Evolutionary conservation across 202 grass and related monocot genomes (phyloP).

Genomic region (Dendrocalamus latiflorus): DNA sequence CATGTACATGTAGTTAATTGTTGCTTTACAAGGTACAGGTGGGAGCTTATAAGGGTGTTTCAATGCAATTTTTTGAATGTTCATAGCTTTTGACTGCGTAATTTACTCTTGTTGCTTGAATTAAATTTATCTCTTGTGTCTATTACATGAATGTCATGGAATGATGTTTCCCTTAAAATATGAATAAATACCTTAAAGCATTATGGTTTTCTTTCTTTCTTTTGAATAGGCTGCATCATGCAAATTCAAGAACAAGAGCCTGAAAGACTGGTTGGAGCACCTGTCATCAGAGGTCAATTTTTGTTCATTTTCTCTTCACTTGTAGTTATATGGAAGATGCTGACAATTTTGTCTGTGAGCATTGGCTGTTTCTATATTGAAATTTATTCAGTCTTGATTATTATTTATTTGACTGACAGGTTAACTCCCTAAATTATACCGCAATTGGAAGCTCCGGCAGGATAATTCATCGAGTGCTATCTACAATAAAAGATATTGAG

Average conservation of each 20-base stretch:
- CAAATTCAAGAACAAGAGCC: conserved; percentile 65
- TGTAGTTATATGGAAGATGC: not conserved
- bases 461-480: conserved; percentile 59
- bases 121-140: not conserved
- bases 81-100: not conserved
- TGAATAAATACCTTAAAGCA: not conserved
- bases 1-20: not conserved
- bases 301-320: conserved; percentile 2
- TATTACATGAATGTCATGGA: not conserved
- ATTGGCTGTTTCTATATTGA: not conserved
- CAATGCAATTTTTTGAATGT: not conserved
- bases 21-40: not conserved
- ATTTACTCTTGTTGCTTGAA: not conserved
- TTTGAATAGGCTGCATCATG: conserved; percentile 44
- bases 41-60: not conserved
- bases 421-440: conserved; percentile 45
- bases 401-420: conserved; percentile 32
- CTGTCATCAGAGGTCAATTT: conserved; percentile 50
- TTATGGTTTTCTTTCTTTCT: not conserved
- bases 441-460: conserved; percentile 46
- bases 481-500: conserved; percentile 60
- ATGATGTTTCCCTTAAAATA: not conserved
- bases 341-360: not conserved
- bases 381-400: not conserved
- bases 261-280: conserved; percentile 61